phyloP scores from a whole-genome alignment of 2,329 filamentous ascomycete genomes.

The Aspergillus novoparasiticus region DNA sequence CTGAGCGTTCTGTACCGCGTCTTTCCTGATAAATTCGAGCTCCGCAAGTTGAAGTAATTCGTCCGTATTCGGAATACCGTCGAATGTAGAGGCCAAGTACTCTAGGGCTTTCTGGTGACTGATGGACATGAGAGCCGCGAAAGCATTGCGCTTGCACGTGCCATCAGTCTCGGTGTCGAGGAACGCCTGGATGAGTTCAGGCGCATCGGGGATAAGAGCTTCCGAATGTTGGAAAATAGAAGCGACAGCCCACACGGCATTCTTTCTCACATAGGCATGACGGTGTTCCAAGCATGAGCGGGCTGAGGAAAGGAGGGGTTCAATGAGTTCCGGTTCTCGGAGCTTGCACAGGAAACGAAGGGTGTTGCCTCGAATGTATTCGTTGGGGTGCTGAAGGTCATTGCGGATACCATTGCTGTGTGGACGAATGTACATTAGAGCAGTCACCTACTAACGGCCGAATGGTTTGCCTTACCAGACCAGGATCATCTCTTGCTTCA shows the following conservation, averaged over 20 bases:
- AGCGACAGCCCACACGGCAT: slow-evolving; percentile 91
- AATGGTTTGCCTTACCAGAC: slow-evolving; percentile 70
- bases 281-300: slow-evolving; percentile 92
- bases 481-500: slow-evolving; percentile 99
- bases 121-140: slow-evolving; percentile 86
- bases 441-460: slow-evolving; percentile 7
- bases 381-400: slow-evolving; percentile 94
- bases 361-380: slow-evolving; percentile 98
- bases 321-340: slow-evolving; percentile 91
- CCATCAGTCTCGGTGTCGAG: slow-evolving; percentile 87
- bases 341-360: slow-evolving; percentile 96
- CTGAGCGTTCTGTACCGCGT: slow-evolving; percentile 89
- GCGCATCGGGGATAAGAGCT: slow-evolving; percentile 88
- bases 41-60: slow-evolving; percentile 92
- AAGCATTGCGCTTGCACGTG: slow-evolving; percentile 97
- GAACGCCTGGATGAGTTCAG: slow-evolving; percentile 88
- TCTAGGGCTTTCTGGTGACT: slow-evolving; percentile 90
- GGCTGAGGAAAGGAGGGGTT: slow-evolving; percentile 90
- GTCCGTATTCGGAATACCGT: slow-evolving; percentile 90
- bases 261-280: slow-evolving; percentile 97
- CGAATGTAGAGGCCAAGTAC: slow-evolving; percentile 86
- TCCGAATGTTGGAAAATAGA: slow-evolving; percentile 92
- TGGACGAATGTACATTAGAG: slow-evolving; percentile 19
- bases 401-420: slow-evolving; percentile 94
- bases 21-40: slow-evolving; percentile 95